phyloP scores from a whole-genome alignment of 139 green algal species.

The Eudorina sp. region DNA sequence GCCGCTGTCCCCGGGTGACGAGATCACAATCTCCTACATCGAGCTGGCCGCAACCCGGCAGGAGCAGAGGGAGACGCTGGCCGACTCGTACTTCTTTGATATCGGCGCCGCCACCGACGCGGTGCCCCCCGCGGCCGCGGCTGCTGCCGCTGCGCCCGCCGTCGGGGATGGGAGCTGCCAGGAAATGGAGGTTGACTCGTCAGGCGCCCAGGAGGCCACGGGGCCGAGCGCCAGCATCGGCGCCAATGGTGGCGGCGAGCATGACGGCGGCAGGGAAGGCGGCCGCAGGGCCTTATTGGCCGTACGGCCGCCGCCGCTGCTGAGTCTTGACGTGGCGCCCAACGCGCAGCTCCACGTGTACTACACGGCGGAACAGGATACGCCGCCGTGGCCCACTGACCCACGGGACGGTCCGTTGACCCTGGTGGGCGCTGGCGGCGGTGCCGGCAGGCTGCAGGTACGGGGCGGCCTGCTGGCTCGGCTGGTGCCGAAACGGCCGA shows the following conservation, averaged over 20 bases:
- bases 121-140: not conserved
- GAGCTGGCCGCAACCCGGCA: constrained; percentile 78
- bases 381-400: constrained; percentile 59
- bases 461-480: constrained; percentile 25
- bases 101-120: constrained; percentile 15
- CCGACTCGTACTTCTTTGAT: constrained; percentile 80
- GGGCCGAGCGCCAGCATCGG: not conserved
- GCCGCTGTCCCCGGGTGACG: constrained; percentile 64
- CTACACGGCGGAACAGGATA: not conserved
- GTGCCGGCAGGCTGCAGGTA: not conserved
- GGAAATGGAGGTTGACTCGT: not conserved
- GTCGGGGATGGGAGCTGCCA: too few species aligned
- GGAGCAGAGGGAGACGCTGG: constrained; percentile 71
- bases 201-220: not conserved
- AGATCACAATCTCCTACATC: constrained; percentile 84
- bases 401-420: constrained; percentile 51
- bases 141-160: not conserved
- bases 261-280: not conserved
- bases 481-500: not conserved
- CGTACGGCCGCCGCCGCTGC: constrained; percentile 3
- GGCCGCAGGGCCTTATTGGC: not conserved
- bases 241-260: not conserved
- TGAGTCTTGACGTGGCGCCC: not conserved
- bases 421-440: not conserved
- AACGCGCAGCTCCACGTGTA: constrained; percentile 46